A percentile compares a stretch with the other conserved stretches of the same genome.
Conservation (phyloP, 208 protist genomes). For the Crithidia fasciculata region DNA sequence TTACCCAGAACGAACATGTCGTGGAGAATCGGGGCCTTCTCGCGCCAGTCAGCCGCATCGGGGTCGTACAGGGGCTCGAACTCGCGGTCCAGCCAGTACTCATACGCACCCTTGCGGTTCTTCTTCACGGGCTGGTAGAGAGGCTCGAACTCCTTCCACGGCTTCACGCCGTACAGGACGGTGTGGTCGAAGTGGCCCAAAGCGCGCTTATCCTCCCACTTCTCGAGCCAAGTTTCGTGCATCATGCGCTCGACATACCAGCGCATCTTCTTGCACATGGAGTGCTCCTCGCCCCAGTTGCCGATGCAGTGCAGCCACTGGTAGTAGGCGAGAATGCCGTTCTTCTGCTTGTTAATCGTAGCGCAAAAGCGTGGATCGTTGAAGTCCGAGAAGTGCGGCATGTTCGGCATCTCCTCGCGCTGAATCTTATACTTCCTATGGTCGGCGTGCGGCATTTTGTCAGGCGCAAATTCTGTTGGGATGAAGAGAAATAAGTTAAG, state of each 20-base stretch:
- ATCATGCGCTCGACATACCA: conserved; percentile 92
- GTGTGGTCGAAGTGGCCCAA: conserved; percentile 90
- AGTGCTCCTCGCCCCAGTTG: conserved; percentile 92
- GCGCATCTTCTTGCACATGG: conserved; percentile 93
- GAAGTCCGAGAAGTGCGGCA: conserved; percentile 90
- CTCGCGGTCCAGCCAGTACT: conserved; percentile 88
- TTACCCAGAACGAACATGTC: conserved; percentile 91
- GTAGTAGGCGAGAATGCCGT: conserved; percentile 90
- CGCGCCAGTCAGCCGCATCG: conserved; percentile 80
- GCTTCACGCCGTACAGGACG: conserved; percentile 86
- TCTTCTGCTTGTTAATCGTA: conserved; percentile 84
- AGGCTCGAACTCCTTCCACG: conserved; percentile 91
- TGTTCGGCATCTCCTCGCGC: conserved; percentile 77
- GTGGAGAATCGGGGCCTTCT: conserved; percentile 88
- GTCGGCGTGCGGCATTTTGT: conserved; percentile 82
- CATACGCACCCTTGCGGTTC: conserved; percentile 90
- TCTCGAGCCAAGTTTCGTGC: conserved; percentile 87
- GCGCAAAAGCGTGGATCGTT: conserved; percentile 80
- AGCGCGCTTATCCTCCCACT: conserved; percentile 90
- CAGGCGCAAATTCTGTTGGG: not conserved
- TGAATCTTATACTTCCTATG: conserved; percentile 88
- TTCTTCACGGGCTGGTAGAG: conserved; percentile 90
- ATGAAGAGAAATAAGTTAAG: conserved; percentile 13
- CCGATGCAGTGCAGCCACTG: conserved; percentile 93
- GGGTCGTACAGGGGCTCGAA: conserved; percentile 86